These are phyloP conservation scores for Puccinia hordei DNA, from an alignment of 1,284 basidiomycete species.

Conservation along the genomic window DNA sequence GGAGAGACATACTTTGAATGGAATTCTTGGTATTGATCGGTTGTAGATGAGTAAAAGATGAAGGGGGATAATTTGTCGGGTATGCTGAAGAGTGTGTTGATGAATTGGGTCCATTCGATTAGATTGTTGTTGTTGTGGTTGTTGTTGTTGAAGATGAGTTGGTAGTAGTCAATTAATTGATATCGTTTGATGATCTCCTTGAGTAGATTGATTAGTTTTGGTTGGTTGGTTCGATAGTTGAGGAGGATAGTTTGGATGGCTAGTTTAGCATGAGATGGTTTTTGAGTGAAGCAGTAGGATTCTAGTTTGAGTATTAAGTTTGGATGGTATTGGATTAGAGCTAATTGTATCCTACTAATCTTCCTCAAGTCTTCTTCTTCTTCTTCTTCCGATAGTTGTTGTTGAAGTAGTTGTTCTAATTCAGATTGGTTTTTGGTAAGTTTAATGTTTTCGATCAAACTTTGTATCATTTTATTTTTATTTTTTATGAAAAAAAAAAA, in stretches of 20 bases:
- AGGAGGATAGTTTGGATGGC: background rate
- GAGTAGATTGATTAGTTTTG: background rate
- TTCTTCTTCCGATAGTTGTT: background rate
- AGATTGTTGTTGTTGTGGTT: background rate
- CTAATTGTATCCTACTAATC: background rate
- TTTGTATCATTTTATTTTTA: no score
- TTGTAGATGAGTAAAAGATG: background rate
- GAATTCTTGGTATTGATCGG: background rate
- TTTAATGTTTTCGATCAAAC: no score
- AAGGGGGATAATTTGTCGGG: constrained; percentile 6
- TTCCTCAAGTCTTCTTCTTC: background rate
- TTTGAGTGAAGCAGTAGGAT: background rate
- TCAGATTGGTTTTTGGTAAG: no score
- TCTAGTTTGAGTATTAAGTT: background rate
- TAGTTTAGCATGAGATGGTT: background rate
- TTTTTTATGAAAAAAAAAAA: no score
- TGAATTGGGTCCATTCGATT: background rate
- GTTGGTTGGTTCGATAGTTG: background rate
- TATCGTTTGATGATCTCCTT: constrained; percentile 2
- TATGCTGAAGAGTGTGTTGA: background rate
- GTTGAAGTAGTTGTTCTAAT: no score
- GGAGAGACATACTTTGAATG: background rate
- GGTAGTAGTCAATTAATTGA: constrained; percentile 14
- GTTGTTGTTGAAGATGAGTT: constrained; percentile 4
- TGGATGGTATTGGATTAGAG: background rate